Evolutionary conservation across 139 green algal genomes (phyloP).

Genomic region (Deuterostichococcus epilithicus): DNA sequence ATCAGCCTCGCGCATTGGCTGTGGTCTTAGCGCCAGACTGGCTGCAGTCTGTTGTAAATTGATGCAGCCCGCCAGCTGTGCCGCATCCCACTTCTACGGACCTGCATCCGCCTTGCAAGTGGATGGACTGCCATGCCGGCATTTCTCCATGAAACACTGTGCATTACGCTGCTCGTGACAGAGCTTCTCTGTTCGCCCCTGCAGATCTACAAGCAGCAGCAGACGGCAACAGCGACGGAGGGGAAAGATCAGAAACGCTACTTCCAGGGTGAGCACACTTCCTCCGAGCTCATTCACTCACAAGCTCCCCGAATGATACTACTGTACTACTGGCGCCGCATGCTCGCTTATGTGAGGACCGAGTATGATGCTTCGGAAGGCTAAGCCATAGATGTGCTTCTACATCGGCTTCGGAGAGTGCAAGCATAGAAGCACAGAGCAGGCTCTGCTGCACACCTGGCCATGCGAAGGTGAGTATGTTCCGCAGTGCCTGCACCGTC

Average conservation of each 20-base stretch:
- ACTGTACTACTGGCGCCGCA: not conserved
- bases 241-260: conserved; percentile 26
- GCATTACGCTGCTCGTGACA: not conserved
- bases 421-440: not conserved
- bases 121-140: too few relatives aligned
- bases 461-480: too few relatives aligned
- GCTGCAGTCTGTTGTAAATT: too few relatives aligned
- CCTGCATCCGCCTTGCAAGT: too few relatives aligned
- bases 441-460: not conserved
- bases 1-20: not conserved
- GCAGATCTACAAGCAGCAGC: conserved; percentile 62
- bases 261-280: conserved; percentile 27
- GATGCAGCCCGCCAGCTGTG: too few relatives aligned
- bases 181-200: conserved; percentile 23
- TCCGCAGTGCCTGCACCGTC: too few relatives aligned
- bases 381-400: not conserved
- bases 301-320: too few relatives aligned
- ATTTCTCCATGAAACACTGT: too few relatives aligned
- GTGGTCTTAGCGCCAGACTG: conserved; percentile 7
- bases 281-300: not conserved
- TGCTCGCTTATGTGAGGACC: conserved; percentile 1
- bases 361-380: not conserved
- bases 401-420: not conserved
- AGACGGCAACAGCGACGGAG: conserved; percentile 29
- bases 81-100: too few relatives aligned